Evolutionary conservation across 1,284 basidiomycete species (phyloP), one percentile per base, ranked within the genome.

Genomic region (Cerioporus squamosus): DNA sequence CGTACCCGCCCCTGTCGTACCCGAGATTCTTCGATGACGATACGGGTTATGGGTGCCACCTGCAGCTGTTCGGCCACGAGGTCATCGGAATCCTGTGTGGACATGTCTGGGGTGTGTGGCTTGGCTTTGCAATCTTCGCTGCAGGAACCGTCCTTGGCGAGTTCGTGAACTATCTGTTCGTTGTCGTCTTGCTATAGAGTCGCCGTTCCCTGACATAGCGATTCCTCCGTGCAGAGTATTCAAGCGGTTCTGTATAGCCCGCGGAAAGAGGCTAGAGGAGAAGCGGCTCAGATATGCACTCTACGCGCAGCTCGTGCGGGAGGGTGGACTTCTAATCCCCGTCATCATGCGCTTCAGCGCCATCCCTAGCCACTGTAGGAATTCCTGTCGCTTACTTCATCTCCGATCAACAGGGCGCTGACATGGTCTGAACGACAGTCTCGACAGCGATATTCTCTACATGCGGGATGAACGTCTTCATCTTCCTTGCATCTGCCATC

Each of bases 401-500:
- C 6, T 15, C 7, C 6, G 17, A 0, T 17, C 20, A 29, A 44
- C 39, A 50, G n/a, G 49, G 8, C n/a, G 6, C 31, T 15, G 18
- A 1, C 26, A 29, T 29, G 31, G 2, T 9, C 7, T 6, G 6
- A 9, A 5, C 26, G 26, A 23, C 57, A 78, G 77, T 88, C 66
- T 84, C 85, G 1, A 91, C 91, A 1, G 89, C 88, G 17, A 81
- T 93, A 3, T 94, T 94, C 72, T 83, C 91, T 0, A 90, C 90
- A 0, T 91, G 88, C 67, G 90, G 90, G 44, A 92, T 93, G 87
- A 77, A 75, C 55, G 83, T 94, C 60, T 80, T 85, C 70, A 77
- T 86, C 15, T 93, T 93, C 72, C 78, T 80, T 38, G 63, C 90
- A 15, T 88, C 91, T 7, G 87, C 89, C 1, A 75, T 91, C 49